These are phyloP conservation scores for Pichia exigua DNA, from an alignment of 805 yeast species.

Conservation along the genomic window DNA sequence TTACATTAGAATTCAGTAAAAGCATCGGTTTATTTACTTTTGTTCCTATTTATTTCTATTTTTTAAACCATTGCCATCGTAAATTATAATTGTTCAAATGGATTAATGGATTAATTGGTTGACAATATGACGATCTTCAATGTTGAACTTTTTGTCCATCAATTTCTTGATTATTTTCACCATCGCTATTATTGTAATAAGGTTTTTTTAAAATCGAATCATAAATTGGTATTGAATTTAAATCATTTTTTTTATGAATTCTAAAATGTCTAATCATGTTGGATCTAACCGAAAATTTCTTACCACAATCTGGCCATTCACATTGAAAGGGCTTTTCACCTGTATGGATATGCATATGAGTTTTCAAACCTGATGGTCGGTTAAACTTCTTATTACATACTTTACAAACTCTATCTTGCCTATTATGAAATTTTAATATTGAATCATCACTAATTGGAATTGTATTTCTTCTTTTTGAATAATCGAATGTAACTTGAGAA, in stretches of 20 bases:
- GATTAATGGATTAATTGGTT: neutral
- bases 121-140: neutral
- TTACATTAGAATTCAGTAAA: too few species aligned
- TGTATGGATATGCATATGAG: constrained; percentile 73
- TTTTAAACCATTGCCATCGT: too few species aligned
- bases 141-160: neutral
- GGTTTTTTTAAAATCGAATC: neutral
- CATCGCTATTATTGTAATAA: neutral
- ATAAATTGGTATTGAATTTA: neutral
- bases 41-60: too few species aligned
- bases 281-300: constrained; percentile 65
- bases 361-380: constrained; percentile 73
- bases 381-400: constrained; percentile 47
- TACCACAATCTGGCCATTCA: constrained; percentile 55
- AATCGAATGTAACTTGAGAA: neutral
- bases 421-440: neutral
- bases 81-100: too few species aligned
- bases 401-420: constrained; percentile 6
- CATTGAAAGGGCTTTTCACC: constrained; percentile 73
- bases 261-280: constrained; percentile 76
- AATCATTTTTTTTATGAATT: constrained; percentile 40
- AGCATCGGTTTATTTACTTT: too few species aligned
- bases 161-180: neutral
- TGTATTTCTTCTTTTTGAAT: constrained; percentile 5
- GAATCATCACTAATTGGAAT: neutral